A percentile compares a stretch with the other conserved stretches of the same genome.
Conservation (phyloP, 1,284 basidiomycete genomes). For the Moesziomyces sp. region DNA sequence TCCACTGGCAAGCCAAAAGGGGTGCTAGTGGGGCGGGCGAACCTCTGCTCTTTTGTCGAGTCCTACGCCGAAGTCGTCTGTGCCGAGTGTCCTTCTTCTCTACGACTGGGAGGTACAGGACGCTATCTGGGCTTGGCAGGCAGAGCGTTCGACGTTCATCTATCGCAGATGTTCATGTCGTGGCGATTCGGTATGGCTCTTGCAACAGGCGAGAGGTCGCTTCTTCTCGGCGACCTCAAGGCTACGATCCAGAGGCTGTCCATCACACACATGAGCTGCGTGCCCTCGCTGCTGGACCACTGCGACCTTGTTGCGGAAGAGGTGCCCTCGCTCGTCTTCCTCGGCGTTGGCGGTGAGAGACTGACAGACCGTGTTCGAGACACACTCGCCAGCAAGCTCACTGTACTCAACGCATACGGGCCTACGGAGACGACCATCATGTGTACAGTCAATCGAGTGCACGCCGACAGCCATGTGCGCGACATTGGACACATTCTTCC, state of each 20-base stretch:
- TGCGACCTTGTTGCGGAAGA: conserved; percentile 69
- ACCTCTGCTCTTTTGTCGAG: conserved; percentile 19
- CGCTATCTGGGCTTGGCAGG: conserved; percentile 41
- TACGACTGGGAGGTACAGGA: conserved; percentile 11
- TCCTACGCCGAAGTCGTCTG: conserved; percentile 17
- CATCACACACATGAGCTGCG: conserved; percentile 73
- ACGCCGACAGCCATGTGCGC: conserved; percentile 69
- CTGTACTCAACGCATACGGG: conserved; percentile 73
- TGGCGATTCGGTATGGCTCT: conserved; percentile 71
- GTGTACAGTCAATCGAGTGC: conserved; percentile 72
- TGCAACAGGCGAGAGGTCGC: conserved; percentile 70
- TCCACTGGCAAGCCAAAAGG: conserved; percentile 74
- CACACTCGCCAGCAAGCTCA: conserved; percentile 72
- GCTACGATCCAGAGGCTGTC: conserved; percentile 70
- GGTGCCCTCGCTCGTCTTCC: conserved; percentile 70
- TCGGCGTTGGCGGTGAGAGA: conserved; percentile 73
- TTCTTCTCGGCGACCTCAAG: conserved; percentile 72
- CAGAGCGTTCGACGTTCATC: conserved; percentile 73
- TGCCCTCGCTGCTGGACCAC: conserved; percentile 73
- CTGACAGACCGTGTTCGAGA: conserved; percentile 73
- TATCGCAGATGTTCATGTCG: conserved; percentile 71
- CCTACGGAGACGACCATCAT: conserved; percentile 73
- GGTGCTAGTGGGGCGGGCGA: conserved; percentile 68
- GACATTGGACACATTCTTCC: conserved; percentile 71
- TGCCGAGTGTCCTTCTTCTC: conserved; percentile 14